Base-by-base conservation (phyloP, 2,329 filamentous ascomycete genomes). In the Fusarium keratoplasticum region DNA sequence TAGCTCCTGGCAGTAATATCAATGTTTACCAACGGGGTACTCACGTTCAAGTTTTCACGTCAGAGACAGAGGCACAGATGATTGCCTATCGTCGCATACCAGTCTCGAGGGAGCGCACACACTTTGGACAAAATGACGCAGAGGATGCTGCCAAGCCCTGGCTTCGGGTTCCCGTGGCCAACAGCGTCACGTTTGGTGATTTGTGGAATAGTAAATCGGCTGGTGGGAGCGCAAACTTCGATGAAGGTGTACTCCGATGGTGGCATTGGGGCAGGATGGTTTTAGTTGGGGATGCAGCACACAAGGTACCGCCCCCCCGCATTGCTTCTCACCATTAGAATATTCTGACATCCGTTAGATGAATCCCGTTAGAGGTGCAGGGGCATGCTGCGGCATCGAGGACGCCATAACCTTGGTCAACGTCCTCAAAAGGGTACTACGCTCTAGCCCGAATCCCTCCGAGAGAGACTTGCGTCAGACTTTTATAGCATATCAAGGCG, bases 201-300 rank as follows among this genome's bases (percentile, higher is more conserved):
- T 16, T 72, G 0, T 72, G 70, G 70, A 61, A 25, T 10, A 38
- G 65, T 0, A 72, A 72, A 40, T 52, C 40, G 11, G 69, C 70
- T 27, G 70, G 70, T 0, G 70, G 70, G 9, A 72, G 69, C 16
- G 69, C 70, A 0, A 72, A 72, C 13, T 61, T 66, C 11, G 70
- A 72, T 5, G 70, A 72, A 18, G 70, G 70, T 2, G 65, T 72
- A 3, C 7, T 72, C 2, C 59, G 36, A 1, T 72, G 70, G 65
- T 72, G 70, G 70, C 60, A 72, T 3, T 72, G 65, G 70, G 69
- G 60, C 13, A 54, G 70, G 0, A 72, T 72, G 69, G 70, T 72
- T 13, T 16, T 72, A 14, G 55, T 70, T 0, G 70, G 70, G 0
- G 70, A 72, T 33, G 65, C 70, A n/a, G 70, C 70, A 1, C 70